Evolutionary conservation across 768 basidiomycete genomes (phyloP).

Genomic region (Psilocybe cubensis): DNA sequence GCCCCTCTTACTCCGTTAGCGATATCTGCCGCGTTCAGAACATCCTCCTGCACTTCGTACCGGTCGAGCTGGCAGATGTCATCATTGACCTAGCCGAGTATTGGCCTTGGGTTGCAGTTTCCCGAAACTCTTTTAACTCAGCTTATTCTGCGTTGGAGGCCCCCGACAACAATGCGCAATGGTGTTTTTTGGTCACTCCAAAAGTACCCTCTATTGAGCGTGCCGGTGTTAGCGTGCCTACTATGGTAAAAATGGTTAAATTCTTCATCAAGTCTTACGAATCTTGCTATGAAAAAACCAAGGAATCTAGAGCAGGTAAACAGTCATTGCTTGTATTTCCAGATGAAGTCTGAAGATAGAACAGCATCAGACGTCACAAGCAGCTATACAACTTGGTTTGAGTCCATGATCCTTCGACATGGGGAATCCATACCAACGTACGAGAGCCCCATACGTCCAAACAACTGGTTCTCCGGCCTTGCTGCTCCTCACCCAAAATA

Average conservation of each 20-base stretch:
- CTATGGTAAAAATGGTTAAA: conserved; percentile 24
- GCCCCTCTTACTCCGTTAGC: conserved; percentile 15
- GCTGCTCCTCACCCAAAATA: conserved; percentile 21
- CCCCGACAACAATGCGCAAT: conserved; percentile 26
- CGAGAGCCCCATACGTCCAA: conserved; percentile 13
- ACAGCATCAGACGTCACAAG: not conserved
- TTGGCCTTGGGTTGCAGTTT: conserved; percentile 24
- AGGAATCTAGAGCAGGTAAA: conserved; percentile 12
- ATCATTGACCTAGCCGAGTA: conserved; percentile 28
- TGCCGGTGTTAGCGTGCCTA: conserved; percentile 19
- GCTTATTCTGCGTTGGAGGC: conserved; percentile 26
- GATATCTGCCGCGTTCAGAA: conserved; percentile 20
- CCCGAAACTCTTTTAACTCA: conserved; percentile 25
- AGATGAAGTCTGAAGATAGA: not conserved
- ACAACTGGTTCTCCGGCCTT: conserved; percentile 24
- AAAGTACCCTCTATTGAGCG: conserved; percentile 20
- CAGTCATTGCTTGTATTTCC: not conserved
- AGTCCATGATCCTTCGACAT: conserved; percentile 23
- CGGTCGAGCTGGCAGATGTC: conserved; percentile 25
- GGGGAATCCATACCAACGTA: conserved; percentile 14
- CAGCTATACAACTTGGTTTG: conserved; percentile 26
- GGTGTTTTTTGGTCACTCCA: conserved; percentile 29
- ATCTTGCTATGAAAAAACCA: conserved; percentile 20
- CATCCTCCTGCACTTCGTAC: conserved; percentile 22
- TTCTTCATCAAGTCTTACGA: conserved; percentile 26